Evolutionary conservation across 768 basidiomycete genomes (phyloP), one percentile per base, ranked within the genome.

Genomic region (Ephemerocybe angulata): DNA sequence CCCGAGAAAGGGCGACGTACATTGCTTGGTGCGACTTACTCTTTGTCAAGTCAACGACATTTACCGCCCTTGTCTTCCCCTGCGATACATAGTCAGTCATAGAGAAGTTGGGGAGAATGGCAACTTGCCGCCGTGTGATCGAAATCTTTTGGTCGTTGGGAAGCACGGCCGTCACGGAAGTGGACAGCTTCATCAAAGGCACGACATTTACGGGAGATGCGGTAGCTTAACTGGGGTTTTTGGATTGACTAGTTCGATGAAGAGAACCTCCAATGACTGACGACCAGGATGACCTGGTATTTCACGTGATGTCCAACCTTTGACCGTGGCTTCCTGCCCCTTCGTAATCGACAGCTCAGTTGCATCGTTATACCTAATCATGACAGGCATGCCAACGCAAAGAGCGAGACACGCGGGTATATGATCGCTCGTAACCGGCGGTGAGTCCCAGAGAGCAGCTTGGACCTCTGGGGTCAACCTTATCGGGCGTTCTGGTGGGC

Each of bases 21-120:
- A n/a, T n/a, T 13, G 38, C 38, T 19, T 41, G 38, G 38, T 7
- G 17, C 7, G 7, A 17, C 21, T n/a, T 6, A 5, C 10, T 10
- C 38, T 19, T 6, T 19, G 5, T 7, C n/a, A 41, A n/a, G n/a
- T 41, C 38, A 10, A 41, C 38, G 7, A 41, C 38, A n/a, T 41
- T 41, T 6, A 6, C 6, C 10, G 5, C 21, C 38, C 38, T 41
- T 41, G 67, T 66, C 53, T 66, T 67, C 3, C 69, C 70, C 58
- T 72, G 70, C 1, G 63, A 66, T 1, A 61, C 52, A 58, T 66
- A 72, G 53, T 70, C 69, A 6, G 70, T 71, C 62, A 71, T 70
- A 6, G 65, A 63, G 63, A 70, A 70, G 50, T 67, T 68, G 0
- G 63, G 63, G 1, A 64, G 38, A 2, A 68, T 56, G n/a, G 38